A percentile compares a stretch with the other conserved stretches of the same genome.
Evolutionary conservation across 1,284 basidiomycete species (phyloP).

Genomic region (Microbotryum silenes-acaulis): DNA sequence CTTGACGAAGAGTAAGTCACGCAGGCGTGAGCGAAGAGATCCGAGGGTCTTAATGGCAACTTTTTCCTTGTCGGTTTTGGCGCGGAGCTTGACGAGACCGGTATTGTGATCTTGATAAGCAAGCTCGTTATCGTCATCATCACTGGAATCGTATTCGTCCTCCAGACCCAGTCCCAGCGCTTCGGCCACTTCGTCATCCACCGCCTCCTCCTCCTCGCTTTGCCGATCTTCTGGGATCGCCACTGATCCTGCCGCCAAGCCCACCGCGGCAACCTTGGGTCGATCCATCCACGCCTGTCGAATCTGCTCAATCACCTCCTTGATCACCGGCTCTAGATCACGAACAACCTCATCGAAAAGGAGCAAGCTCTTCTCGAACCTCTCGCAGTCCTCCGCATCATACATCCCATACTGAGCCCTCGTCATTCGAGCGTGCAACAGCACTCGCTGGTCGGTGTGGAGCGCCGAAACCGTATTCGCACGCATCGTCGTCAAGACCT

Average conservation of each 20-base stretch:
- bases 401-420: constrained; percentile 28
- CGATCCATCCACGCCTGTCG: constrained; percentile 9
- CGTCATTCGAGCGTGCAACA: constrained; percentile 16
- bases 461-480: constrained; percentile 24
- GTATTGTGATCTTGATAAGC: not conserved
- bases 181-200: constrained; percentile 6
- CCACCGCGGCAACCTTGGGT: not conserved
- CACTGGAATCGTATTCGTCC: constrained; percentile 7
- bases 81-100: not conserved
- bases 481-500: constrained; percentile 27
- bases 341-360: constrained; percentile 14
- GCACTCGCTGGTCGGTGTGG: constrained; percentile 18
- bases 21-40: constrained; percentile 19
- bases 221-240: too few species aligned
- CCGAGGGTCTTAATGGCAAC: constrained; percentile 5
- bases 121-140: not conserved
- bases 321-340: constrained; percentile 18
- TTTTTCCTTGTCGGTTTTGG: constrained; percentile 13
- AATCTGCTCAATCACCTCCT: constrained; percentile 14
- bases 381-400: constrained; percentile 31
- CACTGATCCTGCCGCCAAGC: not conserved
- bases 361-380: constrained; percentile 30
- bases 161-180: constrained; percentile 23
- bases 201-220: too few species aligned
- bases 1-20: constrained; percentile 31